Evolutionary conservation across 1,284 basidiomycete species (phyloP).

Genomic region (Pyrrhoderma lamaoense): DNA sequence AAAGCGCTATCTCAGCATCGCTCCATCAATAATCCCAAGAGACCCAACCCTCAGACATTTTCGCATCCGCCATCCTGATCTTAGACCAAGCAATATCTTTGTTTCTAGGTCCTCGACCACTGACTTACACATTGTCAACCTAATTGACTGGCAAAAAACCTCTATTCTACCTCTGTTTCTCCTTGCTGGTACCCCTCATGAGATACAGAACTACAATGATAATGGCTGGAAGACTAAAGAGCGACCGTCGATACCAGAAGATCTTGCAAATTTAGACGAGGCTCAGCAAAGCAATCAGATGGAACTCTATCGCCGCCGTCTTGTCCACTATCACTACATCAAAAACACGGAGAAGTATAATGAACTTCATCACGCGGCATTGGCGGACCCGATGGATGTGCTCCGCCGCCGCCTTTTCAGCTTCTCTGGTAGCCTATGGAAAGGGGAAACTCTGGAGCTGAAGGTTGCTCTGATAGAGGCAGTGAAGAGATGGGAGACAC

Average conservation of each 20-base stretch:
- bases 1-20: too few species aligned
- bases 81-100: conserved; percentile 34
- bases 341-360: conserved; percentile 36
- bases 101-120: conserved; percentile 31
- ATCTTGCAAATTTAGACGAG: conserved; percentile 30
- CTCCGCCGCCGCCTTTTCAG: too few species aligned
- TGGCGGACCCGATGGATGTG: conserved; percentile 29
- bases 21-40: too few species aligned
- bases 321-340: conserved; percentile 42
- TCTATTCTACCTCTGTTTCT: conserved; percentile 43
- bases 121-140: conserved; percentile 27
- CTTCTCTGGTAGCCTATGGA: too few species aligned
- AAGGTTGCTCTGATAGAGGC: conserved; percentile 34
- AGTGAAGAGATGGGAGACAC: conserved; percentile 29
- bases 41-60: too few species aligned
- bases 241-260: conserved; percentile 34
- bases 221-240: conserved; percentile 30
- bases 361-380: conserved; percentile 30
- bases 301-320: conserved; percentile 33
- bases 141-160: conserved; percentile 37
- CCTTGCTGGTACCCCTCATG: conserved; percentile 35
- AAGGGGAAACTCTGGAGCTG: conserved; percentile 39
- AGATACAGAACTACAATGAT: conserved; percentile 41
- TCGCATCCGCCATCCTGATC: too few species aligned
- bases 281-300: conserved; percentile 25